phyloP scores from a whole-genome alignment of 2,329 filamentous ascomycete species.

The Verticillium isaacii region DNA sequence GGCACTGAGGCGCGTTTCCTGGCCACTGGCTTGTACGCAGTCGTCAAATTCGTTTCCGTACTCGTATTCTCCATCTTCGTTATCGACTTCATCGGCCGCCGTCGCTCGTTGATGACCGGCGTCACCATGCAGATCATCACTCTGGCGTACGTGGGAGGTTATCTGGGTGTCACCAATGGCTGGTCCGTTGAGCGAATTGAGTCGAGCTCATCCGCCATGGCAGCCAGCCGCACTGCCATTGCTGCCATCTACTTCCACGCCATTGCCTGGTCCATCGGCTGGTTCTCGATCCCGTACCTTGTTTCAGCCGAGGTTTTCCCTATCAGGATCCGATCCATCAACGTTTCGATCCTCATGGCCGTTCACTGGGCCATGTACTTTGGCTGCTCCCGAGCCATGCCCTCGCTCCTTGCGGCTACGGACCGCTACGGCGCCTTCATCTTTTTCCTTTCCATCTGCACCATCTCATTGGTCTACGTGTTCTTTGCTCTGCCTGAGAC shows the following conservation, averaged over 20 bases:
- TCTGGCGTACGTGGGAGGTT: conserved; percentile 21
- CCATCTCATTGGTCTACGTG: conserved; percentile 17
- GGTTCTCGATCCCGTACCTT: conserved; percentile 39
- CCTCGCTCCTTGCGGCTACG: conserved; percentile 24
- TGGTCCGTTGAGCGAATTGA: conserved; percentile 13
- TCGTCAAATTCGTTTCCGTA: conserved; percentile 22
- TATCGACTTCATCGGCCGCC: conserved; percentile 23
- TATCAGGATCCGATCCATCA: conserved; percentile 32
- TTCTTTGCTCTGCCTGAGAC: conserved; percentile 27
- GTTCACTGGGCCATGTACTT: conserved; percentile 34
- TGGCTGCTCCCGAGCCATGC: conserved; percentile 27
- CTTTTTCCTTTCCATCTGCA: conserved; percentile 7
- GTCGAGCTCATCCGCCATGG: conserved; percentile 13
- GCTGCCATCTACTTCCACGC: conserved; percentile 38
- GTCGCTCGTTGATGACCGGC: conserved; percentile 26
- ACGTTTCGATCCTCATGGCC: conserved; percentile 35
- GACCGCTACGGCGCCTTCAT: conserved; percentile 16
- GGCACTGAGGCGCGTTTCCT: conserved; percentile 18
- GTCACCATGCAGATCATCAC: conserved; percentile 26
- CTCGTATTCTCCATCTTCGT: conserved; percentile 21
- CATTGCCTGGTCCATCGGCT: conserved; percentile 40
- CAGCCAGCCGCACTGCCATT: conserved; percentile 32
- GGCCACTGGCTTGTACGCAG: conserved; percentile 19
- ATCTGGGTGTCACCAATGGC: conserved; percentile 22
- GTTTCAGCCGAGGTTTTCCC: conserved; percentile 41